Evolutionary conservation across 345 rosid genomes (phyloP), one percentile per base, ranked within the genome.

Genomic region (Hibiscus trionum): DNA sequence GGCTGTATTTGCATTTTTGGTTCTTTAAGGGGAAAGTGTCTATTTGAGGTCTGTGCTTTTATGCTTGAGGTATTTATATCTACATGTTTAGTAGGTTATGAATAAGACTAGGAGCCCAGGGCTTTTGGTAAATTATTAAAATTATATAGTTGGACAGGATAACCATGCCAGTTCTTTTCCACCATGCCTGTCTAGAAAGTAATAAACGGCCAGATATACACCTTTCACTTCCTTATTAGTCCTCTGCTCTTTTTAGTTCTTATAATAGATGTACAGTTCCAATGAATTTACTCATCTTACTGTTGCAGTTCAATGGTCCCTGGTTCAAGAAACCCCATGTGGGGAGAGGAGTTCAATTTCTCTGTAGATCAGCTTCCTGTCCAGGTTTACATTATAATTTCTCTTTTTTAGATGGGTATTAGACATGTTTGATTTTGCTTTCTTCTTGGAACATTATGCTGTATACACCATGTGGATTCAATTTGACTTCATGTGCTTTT

Each of bases 311-410:
- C 97, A 44, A 95, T 95, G 99, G 87, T 95, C 76, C 98, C 96
- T 74, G 96, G 97, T 82, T 90, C 98, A 72, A 87, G 98, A 86
- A 89, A 95, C 85, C 99, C 99, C 37, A 85, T 95, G 98, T 95
- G 98, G 99, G 98, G 98, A 69, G 99, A 95, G 81, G 97, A 95
- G 86, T 92, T 95, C 79, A 86, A 93, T 80, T 90, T 95, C 77
- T 85, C 91, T 62, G 89, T 84, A 46, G 96, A 93, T 69, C 88
- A 90, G 85, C 97, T 95, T 77, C 98, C 97, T 81, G 91, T 77
- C 56, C 80, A 93, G 97, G 99, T 92, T 83, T 56, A 67, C 37
- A 31, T 71, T 63, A 7, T 76, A 70, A 69, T 50, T 72, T 37
- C 16, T 33, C 46, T 26, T 26, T 73, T 73, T 16, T 5, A 35